Conservation (phyloP, 306 rosid genomes). For the Cajanus cajan region DNA sequence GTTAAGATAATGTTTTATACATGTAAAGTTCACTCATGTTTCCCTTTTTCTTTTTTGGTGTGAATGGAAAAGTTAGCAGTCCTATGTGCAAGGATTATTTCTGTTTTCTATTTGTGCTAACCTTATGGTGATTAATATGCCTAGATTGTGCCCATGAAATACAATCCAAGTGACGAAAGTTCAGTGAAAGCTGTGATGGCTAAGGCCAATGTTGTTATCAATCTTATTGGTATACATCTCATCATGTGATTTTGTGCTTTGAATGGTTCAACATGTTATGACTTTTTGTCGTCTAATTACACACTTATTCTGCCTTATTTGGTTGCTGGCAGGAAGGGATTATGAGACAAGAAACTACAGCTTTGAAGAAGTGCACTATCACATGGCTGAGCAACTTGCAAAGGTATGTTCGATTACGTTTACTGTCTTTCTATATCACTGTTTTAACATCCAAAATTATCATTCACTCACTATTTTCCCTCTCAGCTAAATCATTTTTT, state of each 20-base stretch:
- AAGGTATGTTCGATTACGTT: constrained; percentile 41
- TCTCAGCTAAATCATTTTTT: background rate
- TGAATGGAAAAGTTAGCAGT: constrained; percentile 16
- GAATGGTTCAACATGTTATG: constrained; percentile 11
- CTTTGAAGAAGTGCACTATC: constrained; percentile 89
- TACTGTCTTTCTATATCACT: constrained; percentile 18
- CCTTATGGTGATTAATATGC: constrained; percentile 28
- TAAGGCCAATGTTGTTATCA: constrained; percentile 91
- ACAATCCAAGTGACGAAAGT: constrained; percentile 88
- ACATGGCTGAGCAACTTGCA: constrained; percentile 93
- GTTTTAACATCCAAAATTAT: constrained; percentile 11
- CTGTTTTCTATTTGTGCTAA: constrained; percentile 27
- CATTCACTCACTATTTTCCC: background rate
- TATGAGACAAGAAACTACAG: constrained; percentile 94
- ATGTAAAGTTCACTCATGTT: background rate
- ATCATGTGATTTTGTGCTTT: constrained; percentile 18
- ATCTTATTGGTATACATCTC: constrained; percentile 75
- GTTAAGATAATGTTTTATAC: constrained; percentile 18
- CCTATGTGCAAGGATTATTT: background rate
- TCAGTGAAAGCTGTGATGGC: constrained; percentile 99
- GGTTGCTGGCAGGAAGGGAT: constrained; percentile 80
- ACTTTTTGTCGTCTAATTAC: constrained; percentile 3
- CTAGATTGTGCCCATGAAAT: constrained; percentile 96
- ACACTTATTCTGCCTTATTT: constrained; percentile 30
- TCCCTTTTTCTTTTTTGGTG: constrained; percentile 13